Percentiles rank a stretch among this genome's conserved stretches.
phyloP scores from a whole-genome alignment of 2,329 filamentous ascomycete genomes.

The Amphichorda felina region DNA sequence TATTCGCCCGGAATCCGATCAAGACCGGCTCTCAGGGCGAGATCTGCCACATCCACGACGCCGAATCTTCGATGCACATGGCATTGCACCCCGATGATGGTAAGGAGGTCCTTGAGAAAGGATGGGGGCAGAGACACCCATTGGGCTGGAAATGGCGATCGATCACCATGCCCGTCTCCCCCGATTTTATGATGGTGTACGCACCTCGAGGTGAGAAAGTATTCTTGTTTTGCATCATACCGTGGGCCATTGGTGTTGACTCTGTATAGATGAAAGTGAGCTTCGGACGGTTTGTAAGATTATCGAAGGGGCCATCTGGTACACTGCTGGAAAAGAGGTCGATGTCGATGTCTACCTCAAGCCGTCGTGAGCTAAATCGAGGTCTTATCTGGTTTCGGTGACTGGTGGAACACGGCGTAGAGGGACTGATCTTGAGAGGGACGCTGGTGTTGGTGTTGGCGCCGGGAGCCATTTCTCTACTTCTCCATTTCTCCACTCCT shows the following conservation, averaged over 20 bases:
- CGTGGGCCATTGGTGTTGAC: too few species aligned
- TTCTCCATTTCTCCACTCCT: too few species aligned
- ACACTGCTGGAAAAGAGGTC: constrained; percentile 31
- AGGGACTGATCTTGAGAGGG: too few species aligned
- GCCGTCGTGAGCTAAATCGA: background rate
- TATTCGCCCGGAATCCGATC: constrained; percentile 56
- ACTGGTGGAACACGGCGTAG: too few species aligned
- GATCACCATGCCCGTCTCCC: constrained; percentile 52
- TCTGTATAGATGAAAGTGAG: constrained; percentile 45
- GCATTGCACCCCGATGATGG: constrained; percentile 72
- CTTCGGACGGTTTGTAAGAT: constrained; percentile 55
- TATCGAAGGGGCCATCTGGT: constrained; percentile 66
- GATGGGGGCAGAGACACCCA: constrained; percentile 66
- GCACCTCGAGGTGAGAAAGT: constrained; percentile 49
- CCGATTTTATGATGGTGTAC: constrained; percentile 73
- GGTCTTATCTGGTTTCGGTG: too few species aligned
- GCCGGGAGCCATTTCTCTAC: too few species aligned
- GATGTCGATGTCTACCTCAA: constrained; percentile 1
- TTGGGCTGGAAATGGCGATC: constrained; percentile 57
- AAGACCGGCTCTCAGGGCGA: constrained; percentile 69
- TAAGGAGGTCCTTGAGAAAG: constrained; percentile 55
- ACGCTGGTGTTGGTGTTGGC: too few species aligned
- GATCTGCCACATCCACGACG: constrained; percentile 68
- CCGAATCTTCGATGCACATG: constrained; percentile 67
- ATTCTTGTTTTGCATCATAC: too few species aligned